Evolutionary conservation across 2,329 filamentous ascomycete species (phyloP), one percentile per base, ranked within the genome.

Genomic region (Aspergillus clavatus): DNA sequence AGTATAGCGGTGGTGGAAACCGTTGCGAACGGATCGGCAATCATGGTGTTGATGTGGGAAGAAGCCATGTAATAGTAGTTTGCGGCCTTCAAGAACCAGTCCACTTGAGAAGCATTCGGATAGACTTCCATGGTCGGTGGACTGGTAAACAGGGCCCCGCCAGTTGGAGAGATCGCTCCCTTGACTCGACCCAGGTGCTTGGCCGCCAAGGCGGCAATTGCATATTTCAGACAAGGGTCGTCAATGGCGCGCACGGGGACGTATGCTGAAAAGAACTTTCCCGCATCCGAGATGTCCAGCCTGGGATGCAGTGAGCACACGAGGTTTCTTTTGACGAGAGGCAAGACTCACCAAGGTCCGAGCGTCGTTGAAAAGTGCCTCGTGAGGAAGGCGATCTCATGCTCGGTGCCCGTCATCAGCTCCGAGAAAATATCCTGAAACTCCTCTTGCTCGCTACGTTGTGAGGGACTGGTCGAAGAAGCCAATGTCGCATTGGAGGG

Each of bases 41-140:
- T 70, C 40, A 53, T 65, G 50, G 52, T 65, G 54, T 62, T 70
- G 28, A 75, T 66, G 2, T 78, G 69, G 3, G 77, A 76, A 12
- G 79, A 75, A 1, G 78, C 77, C 50, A 72, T 71, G 49, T 81
- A 78, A 59, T 82, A 82, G 56, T 82, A 82, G 42, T 80, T 77
- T 0, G 78, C 76, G 2, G 75, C 78, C 49, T 80, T 80, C 55
- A 81, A 78, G 45, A 73, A 75, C 79, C 80, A 82, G 53, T 82
- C 77, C 4, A 78, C 69, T 18, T 69, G 59, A 18, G 61, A 57
- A 0, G 68, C 60, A 40, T 75, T 73, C 12, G 76, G 50, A 50
- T 76, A 77, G 2, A 71, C 57, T 55, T 81, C 76, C 66, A 77
- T 78, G 2, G 69, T 69, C 10, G 77, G 72, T 43, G 75, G 74